phyloP scores from a whole-genome alignment of 2,329 filamentous ascomycete genomes.

The Hymenoscyphus scutula region DNA sequence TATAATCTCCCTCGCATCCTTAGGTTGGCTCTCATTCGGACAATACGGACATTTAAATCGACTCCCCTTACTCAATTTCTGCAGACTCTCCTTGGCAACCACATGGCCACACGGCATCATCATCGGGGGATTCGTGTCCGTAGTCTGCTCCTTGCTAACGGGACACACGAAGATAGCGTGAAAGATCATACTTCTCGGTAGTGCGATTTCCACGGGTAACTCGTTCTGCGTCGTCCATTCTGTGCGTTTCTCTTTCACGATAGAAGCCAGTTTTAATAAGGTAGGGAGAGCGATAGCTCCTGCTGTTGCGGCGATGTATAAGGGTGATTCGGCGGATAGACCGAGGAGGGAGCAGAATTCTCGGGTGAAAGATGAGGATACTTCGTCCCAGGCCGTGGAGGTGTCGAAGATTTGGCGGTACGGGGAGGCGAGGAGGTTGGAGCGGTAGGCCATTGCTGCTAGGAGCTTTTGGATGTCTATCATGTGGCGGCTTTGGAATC shows the following conservation, averaged over 20 bases:
- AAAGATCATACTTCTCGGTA: slow-evolving; percentile 66
- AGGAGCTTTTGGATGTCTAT: slow-evolving; percentile 78
- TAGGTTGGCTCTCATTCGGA: slow-evolving; percentile 74
- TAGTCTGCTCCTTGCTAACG: slow-evolving; percentile 94
- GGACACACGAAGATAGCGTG: slow-evolving; percentile 98
- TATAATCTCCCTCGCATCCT: slow-evolving; percentile 57
- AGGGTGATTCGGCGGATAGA: slow-evolving; percentile 84
- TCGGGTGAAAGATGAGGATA: slow-evolving; percentile 81
- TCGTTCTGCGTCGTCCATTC: slow-evolving; percentile 95
- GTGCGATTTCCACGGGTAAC: slow-evolving; percentile 71
- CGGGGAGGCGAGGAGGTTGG: slow-evolving; percentile 73
- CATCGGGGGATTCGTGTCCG: slow-evolving; percentile 90
- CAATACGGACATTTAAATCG: slow-evolving; percentile 97
- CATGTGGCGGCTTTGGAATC: slow-evolving; percentile 72
- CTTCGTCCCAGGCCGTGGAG: slow-evolving; percentile 73
- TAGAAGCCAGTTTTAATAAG: slow-evolving; percentile 81
- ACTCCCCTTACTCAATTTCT: slow-evolving; percentile 72
- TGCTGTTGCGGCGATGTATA: slow-evolving; percentile 90
- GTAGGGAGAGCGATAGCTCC: slow-evolving; percentile 88
- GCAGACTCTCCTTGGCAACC: slow-evolving; percentile 79
- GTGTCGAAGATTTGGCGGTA: slow-evolving; percentile 79
- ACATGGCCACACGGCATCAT: slow-evolving; percentile 96
- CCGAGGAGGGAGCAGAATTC: slow-evolving; percentile 94
- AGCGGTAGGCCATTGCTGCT: slow-evolving; percentile 74
- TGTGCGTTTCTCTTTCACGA: slow-evolving; percentile 84